Conservation (phyloP, 2,329 filamentous ascomycete species). For the Pseudohalonectria lignicola region DNA sequence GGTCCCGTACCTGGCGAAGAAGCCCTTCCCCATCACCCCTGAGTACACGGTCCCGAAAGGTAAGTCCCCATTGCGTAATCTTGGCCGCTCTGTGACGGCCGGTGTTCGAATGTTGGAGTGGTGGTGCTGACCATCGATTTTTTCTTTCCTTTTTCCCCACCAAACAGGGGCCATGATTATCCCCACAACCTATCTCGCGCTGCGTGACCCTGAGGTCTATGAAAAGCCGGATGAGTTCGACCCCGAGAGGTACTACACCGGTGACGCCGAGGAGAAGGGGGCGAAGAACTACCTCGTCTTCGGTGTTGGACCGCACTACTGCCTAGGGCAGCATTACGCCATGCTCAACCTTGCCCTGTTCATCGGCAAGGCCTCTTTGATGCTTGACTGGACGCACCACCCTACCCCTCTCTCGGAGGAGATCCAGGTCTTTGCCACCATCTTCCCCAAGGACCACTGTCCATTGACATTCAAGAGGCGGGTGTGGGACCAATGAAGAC, state of each 20-base stretch:
- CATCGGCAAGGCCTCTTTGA: conserved; percentile 80
- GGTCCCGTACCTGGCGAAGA: conserved; percentile 93
- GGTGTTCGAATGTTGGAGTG: too few relatives aligned
- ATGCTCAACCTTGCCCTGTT: conserved; percentile 80
- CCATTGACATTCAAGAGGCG: conserved; percentile 59
- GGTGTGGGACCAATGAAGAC: conserved; percentile 27
- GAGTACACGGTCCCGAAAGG: conserved; percentile 88
- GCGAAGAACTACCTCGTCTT: conserved; percentile 97
- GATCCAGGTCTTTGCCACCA: conserved; percentile 96
- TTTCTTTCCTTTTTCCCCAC: too few relatives aligned
- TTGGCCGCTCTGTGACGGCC: too few relatives aligned
- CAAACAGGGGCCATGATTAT: conserved; percentile 88
- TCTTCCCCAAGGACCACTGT: conserved; percentile 82
- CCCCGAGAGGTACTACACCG: conserved; percentile 83
- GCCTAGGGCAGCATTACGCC: conserved; percentile 86
- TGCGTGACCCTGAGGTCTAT: conserved; percentile 89
- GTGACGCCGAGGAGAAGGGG: conserved; percentile 74
- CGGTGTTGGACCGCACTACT: conserved; percentile 92
- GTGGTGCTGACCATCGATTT: background rate
- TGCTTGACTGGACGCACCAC: conserved; percentile 84
- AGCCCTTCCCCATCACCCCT: conserved; percentile 81
- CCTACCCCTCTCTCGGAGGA: conserved; percentile 76
- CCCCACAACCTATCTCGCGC: conserved; percentile 78
- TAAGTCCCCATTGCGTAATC: conserved; percentile 17
- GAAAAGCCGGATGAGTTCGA: conserved; percentile 80